Conservation (phyloP, 2,329 filamentous ascomycete genomes). For the Neofusicoccum ribis region DNA sequence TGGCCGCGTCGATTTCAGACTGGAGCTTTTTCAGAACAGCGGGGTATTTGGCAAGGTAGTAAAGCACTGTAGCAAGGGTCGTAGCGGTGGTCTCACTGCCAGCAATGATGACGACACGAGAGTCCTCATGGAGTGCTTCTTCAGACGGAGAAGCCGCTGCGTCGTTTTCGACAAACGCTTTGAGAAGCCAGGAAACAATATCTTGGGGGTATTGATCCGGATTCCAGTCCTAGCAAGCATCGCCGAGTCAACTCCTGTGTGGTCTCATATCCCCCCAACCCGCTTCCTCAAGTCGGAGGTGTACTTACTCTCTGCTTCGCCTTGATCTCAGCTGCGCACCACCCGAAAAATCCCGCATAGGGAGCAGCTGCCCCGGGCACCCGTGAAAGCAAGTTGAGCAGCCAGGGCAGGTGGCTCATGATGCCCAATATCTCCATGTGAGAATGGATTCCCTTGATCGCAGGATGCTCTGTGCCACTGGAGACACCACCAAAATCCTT, state of each 20-base stretch:
- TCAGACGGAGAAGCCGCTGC: slow-evolving; percentile 34
- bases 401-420: slow-evolving; percentile 38
- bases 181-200: slow-evolving; percentile 44
- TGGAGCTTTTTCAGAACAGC: slow-evolving; percentile 34
- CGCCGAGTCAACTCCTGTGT: no score
- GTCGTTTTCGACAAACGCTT: slow-evolving; percentile 40
- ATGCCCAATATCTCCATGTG: slow-evolving; percentile 38
- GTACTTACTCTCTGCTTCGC: slow-evolving; percentile 32
- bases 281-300: no score
- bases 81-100: slow-evolving; percentile 41
- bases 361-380: slow-evolving; percentile 33
- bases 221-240: slow-evolving; percentile 25
- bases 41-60: slow-evolving; percentile 36
- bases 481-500: slow-evolving; percentile 42
- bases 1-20: slow-evolving; percentile 28
- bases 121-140: slow-evolving; percentile 35
- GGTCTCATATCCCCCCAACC: no score
- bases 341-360: slow-evolving; percentile 32
- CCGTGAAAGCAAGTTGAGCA: slow-evolving; percentile 32
- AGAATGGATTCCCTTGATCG: slow-evolving; percentile 37
- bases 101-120: slow-evolving; percentile 36
- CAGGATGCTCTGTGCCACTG: slow-evolving; percentile 28
- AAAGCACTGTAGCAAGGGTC: slow-evolving; percentile 34
- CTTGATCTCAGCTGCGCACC: slow-evolving; percentile 31
- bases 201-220: slow-evolving; percentile 31